These are phyloP conservation scores for Ilyonectria sp. DNA, from an alignment of 2,329 filamentous ascomycete genomes.

Conservation along the genomic window DNA sequence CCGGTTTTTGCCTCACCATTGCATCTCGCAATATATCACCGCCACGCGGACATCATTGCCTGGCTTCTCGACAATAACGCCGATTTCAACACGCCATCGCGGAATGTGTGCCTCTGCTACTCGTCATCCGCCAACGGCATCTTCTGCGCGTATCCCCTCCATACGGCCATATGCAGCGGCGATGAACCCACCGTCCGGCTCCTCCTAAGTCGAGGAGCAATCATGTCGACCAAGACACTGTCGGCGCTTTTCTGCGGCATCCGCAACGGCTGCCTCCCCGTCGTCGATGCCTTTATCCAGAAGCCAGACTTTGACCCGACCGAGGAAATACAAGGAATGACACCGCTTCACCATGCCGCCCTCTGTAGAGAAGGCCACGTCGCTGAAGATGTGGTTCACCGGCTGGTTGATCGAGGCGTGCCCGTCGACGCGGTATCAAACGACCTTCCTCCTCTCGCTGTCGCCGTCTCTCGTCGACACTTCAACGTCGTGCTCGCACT, in stretches of 20 bases:
- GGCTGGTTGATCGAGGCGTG: not conserved
- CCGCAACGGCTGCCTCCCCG: not conserved
- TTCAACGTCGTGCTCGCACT: not conserved
- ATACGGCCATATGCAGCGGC: not conserved
- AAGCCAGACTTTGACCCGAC: not conserved
- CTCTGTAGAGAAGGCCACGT: not conserved
- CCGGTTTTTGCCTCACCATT: not conserved
- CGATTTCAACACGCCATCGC: not conserved
- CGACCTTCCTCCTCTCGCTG: not conserved
- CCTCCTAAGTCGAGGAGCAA: not conserved
- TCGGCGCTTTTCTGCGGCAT: not conserved
- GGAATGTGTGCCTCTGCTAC: not conserved
- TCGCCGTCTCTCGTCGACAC: not conserved
- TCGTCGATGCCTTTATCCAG: not conserved
- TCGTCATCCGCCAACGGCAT: not conserved
- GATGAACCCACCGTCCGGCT: not conserved
- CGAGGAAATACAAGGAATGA: not conserved
- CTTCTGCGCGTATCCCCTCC: not conserved
- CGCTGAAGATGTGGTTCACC: not conserved
- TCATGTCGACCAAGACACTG: not conserved
- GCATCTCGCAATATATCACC: not conserved
- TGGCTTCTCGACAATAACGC: slow-evolving; percentile 1
- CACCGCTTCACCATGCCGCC: not conserved
- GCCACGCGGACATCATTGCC: not conserved
- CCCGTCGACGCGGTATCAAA: not conserved